Evolutionary conservation across 1,139 yeast species (phyloP).

Genomic region (Magnusiomyces suaveolens): DNA sequence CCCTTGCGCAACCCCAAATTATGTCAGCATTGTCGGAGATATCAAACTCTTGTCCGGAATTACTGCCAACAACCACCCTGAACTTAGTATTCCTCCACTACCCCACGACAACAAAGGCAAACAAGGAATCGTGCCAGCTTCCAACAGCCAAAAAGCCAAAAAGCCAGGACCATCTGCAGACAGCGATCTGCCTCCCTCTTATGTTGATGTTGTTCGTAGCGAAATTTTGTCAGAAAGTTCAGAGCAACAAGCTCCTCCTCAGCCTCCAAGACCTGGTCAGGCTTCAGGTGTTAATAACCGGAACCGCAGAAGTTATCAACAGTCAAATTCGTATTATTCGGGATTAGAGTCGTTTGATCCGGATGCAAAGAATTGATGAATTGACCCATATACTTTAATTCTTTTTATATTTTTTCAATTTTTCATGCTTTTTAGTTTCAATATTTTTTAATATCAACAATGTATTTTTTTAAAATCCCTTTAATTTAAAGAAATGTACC

Average conservation of each 20-base stretch:
- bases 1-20: slow-evolving; percentile 14
- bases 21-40: slow-evolving; percentile 19
- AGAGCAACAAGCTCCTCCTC: slow-evolving; percentile 1
- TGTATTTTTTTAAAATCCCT: too few species aligned
- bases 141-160: too few species aligned
- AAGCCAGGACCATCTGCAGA: too few species aligned
- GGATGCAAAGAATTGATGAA: slow-evolving; percentile 6
- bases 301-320: slow-evolving; percentile 12
- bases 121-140: too few species aligned
- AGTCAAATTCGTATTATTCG: slow-evolving; percentile 11
- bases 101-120: too few species aligned
- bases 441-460: too few species aligned
- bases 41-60: slow-evolving; percentile 20
- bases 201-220: slow-evolving; percentile 13
- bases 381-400: too few species aligned
- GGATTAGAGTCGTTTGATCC: slow-evolving; percentile 13
- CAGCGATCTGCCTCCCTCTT: slow-evolving; percentile 11
- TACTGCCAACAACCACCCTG: background rate
- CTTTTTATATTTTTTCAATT: too few species aligned
- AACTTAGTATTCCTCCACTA: background rate
- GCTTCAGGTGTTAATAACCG: slow-evolving; percentile 10
- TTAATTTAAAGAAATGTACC: too few species aligned
- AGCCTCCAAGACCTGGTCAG: background rate
- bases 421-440: too few species aligned
- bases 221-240: background rate